Evolutionary conservation across 257 asterid species (phyloP).

Genomic region (Capsicum baccatum): DNA sequence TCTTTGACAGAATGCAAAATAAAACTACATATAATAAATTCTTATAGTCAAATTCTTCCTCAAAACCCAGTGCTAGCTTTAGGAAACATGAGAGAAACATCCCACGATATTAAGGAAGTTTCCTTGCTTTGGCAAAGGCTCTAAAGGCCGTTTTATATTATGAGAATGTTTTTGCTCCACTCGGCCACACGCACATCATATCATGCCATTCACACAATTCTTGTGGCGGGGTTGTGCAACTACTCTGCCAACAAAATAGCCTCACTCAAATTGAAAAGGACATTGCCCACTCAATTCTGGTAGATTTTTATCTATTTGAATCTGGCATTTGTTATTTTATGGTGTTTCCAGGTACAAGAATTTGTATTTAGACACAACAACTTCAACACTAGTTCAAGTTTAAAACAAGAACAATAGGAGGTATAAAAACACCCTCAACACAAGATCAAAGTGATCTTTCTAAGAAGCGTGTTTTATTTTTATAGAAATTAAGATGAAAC

Average conservation of each 20-base stretch:
- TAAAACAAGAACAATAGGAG: too few species aligned
- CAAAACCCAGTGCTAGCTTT: too few species aligned
- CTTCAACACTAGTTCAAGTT: too few species aligned
- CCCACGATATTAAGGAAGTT: constrained; percentile 4
- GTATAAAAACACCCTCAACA: too few species aligned
- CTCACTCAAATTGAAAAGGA: not conserved
- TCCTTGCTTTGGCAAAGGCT: not conserved
- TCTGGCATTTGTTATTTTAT: not conserved
- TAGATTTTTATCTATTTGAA: not conserved
- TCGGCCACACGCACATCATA: not conserved
- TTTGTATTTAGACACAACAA: too few species aligned
- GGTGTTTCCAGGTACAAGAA: too few species aligned
- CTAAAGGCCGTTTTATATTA: not conserved
- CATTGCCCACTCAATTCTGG: not conserved
- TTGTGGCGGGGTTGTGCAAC: constrained; percentile 1
- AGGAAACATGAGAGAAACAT: not conserved
- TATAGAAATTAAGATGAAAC: too few species aligned
- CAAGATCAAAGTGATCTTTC: too few species aligned
- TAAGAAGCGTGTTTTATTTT: too few species aligned
- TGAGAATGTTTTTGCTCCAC: not conserved
- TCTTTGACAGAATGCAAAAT: too few species aligned
- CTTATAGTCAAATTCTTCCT: too few species aligned
- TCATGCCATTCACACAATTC: not conserved
- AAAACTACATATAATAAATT: too few species aligned
- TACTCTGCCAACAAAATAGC: not conserved